Base-by-base conservation (phyloP, 2,329 filamentous ascomycete genomes). In the Talaromyces sp. region DNA sequence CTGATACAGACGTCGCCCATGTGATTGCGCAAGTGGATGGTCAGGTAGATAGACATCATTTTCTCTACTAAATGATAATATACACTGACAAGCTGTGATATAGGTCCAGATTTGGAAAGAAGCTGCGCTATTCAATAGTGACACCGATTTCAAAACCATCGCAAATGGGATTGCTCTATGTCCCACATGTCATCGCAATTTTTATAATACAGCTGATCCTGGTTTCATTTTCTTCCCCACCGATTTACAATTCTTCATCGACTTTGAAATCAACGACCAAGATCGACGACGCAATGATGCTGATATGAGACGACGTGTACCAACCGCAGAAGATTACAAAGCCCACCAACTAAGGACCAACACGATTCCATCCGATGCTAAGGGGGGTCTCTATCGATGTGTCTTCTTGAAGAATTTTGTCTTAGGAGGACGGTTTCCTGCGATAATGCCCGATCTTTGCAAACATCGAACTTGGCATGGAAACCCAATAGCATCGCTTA, bases 181-280 rank as follows among this genome's bases (percentile, higher is more conserved):
- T 57, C 63, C 56, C 50, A 47, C 59, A n/a, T 66, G 65, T 58
- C 60, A 65, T 47, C 54, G 51, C 30, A 56, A 33, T 28, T 61
- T 63, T 28, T 59, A 66, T 60, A 51, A 61, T 16, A 47, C 61
- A 30, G 52, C 42, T 36, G 55, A 47, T 28, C 59, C 65, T 1
- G 61, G 64, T 58, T 62, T 58, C 30, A 36, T 65, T 10, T 66
- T 65, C 55, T 61, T 63, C 42, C 65, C 64, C 27, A 58, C 61
- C 10, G 31, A 66, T 44, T 56, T 67, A 30, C 44, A 57, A 50
- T 63, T 40, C 54, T 67, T 64, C 54, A 64, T 67, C 34, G 50
- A 66, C 42, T 64, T 65, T 27, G 65, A 67, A 47, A 33, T 60
- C 7, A 40, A 63, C 23, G 62, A 65, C 52, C 31, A 36, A 30